These are phyloP conservation scores for Dovyalis caffra DNA, from an alignment of 345 rosid genomes.

Conservation along the genomic window DNA sequence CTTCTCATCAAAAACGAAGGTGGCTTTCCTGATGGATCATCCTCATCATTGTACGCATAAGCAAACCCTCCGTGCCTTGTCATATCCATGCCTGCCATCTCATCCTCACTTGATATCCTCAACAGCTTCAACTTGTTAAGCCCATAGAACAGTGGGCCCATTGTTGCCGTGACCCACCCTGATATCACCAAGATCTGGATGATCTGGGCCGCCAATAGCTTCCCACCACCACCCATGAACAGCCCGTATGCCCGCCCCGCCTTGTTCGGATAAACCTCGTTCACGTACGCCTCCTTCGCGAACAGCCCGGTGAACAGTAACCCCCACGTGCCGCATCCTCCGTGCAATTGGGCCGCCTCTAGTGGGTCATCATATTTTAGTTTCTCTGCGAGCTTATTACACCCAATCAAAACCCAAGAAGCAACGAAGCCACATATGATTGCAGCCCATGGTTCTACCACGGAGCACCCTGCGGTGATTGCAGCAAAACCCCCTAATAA, in stretches of 20 bases:
- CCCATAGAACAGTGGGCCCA: conserved; percentile 25
- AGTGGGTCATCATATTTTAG: conserved; percentile 49
- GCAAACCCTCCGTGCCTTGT: conserved; percentile 34
- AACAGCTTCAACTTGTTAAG: conserved; percentile 19
- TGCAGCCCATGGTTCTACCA: conserved; percentile 63
- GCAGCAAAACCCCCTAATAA: conserved; percentile 29
- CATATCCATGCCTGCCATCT: conserved; percentile 30
- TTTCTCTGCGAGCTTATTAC: conserved; percentile 44
- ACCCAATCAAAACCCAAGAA: conserved; percentile 51
- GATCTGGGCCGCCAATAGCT: conserved; percentile 21
- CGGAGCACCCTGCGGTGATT: conserved; percentile 49
- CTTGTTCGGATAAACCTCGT: conserved; percentile 32
- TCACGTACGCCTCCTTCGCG: conserved; percentile 37
- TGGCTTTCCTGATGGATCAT: conserved; percentile 12
- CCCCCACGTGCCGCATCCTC: conserved; percentile 62
- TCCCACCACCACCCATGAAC: conserved; percentile 29
- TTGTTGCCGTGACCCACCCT: conserved; percentile 26
- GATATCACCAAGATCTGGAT: conserved; percentile 21
- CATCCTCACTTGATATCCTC: conserved; percentile 27
- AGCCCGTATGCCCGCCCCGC: conserved; percentile 18
- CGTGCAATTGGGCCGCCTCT: conserved; percentile 62
- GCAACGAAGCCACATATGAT: conserved; percentile 50
- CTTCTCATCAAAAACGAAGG: conserved; percentile 12
- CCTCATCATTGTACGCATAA: conserved; percentile 19
- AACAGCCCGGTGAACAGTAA: conserved; percentile 52